phyloP scores from a whole-genome alignment of 148 eudicot species.

The Diospyros lotus region DNA sequence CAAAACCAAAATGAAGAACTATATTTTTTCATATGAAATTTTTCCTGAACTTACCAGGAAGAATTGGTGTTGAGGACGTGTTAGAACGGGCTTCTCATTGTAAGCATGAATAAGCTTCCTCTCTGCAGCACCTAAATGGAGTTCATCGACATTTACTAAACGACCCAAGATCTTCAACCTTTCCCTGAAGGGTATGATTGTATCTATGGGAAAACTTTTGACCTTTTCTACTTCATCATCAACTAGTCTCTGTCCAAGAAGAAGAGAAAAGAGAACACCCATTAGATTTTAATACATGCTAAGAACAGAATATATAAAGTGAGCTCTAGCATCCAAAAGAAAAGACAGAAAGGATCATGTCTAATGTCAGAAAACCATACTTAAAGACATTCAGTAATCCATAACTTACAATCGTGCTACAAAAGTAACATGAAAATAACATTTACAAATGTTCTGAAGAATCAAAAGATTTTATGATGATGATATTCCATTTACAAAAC shows the following conservation, averaged over 20 bases:
- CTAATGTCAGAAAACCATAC: not conserved
- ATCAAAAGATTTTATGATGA: too few species aligned
- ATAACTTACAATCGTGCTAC: not conserved
- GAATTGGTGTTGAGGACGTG: conserved; percentile 97
- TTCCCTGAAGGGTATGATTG: conserved; percentile 73
- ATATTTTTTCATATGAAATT: not conserved
- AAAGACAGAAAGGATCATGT: not conserved
- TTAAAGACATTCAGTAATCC: conserved; percentile 1
- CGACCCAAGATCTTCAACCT: conserved; percentile 95
- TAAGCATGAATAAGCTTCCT: conserved; percentile 84
- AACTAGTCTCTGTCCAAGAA: conserved; percentile 50
- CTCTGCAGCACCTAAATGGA: conserved; percentile 71
- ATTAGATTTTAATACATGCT: not conserved
- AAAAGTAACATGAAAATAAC: not conserved
- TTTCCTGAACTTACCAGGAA: conserved; percentile 43
- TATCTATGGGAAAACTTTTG: conserved; percentile 69
- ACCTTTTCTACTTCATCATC: conserved; percentile 84
- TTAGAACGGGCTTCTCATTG: conserved; percentile 93
- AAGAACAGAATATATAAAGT: not conserved
- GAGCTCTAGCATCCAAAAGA: not conserved
- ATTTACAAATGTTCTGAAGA: not conserved
- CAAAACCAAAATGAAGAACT: not conserved
- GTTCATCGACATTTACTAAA: conserved; percentile 76
- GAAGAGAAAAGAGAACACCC: not conserved
- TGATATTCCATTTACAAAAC: too few species aligned